Base-by-base conservation (phyloP, 768 basidiomycete species). In the Lactifluus pinguis region DNA sequence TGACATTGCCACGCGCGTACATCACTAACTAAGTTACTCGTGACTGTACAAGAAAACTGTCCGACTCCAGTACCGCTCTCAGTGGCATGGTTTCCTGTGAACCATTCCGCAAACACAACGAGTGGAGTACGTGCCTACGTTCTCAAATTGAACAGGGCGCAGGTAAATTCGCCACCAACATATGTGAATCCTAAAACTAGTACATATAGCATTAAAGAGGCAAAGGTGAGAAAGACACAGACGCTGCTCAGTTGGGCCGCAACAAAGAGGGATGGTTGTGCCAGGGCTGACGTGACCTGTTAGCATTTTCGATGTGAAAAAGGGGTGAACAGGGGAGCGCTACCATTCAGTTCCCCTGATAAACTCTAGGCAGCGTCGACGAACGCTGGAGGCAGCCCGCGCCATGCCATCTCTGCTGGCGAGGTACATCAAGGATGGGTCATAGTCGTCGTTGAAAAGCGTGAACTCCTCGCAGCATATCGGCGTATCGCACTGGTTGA, bases 391-490 rank as follows among this genome's bases (percentile, higher is more conserved):
- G 32, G 10, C 8, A 45, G 3, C 11, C 5, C 13, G 15, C 5
- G n/a, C 32, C 13, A 51, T 32, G 50, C 36, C 36, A 17, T 19
- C 1, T 5, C n/a, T 32, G 36, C 36, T 10, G 32, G 29, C 5
- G 34, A 51, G 50, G 10, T n/a, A n/a, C n/a, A n/a, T n/a, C n/a
- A n/a, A n/a, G n/a, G n/a, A n/a, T n/a, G n/a, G n/a, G n/a, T n/a
- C n/a, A n/a, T n/a, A n/a, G n/a, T n/a, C n/a, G n/a, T n/a, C n/a
- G n/a, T n/a, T n/a, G n/a, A n/a, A n/a, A n/a, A n/a, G n/a, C n/a
- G n/a, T n/a, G n/a, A n/a, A n/a, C n/a, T n/a, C n/a, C n/a, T n/a
- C 4, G 54, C 55, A 61, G 36, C 55, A 61, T 25, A 41, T 38
- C 25, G 8, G 7, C 0, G 11, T 25, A 25, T 25, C 25, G 25